These are phyloP conservation scores for Botrytis porri DNA, from an alignment of 2,329 filamentous ascomycete species.

Conservation along the genomic window DNA sequence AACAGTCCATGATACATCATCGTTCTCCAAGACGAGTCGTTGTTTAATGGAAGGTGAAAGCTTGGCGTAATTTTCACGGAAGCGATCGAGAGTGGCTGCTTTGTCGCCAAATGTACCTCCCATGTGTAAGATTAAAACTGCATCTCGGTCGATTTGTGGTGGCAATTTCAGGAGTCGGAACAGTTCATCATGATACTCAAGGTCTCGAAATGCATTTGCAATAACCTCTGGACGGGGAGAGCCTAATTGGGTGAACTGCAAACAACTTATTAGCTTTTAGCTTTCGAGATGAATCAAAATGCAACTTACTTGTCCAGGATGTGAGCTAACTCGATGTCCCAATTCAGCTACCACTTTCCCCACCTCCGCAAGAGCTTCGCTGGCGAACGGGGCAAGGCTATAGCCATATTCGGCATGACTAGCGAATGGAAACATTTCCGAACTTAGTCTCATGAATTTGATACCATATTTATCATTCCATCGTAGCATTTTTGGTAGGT, in stretches of 20 bases:
- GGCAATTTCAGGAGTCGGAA: conserved; percentile 73
- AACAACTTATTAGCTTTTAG: not conserved
- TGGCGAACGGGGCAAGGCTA: conserved; percentile 76
- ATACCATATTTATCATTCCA: conserved; percentile 95
- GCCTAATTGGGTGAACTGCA: conserved; percentile 79
- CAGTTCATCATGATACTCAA: conserved; percentile 87
- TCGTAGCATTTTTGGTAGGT: conserved; percentile 78
- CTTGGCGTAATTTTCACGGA: conserved; percentile 53
- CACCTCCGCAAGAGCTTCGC: conserved; percentile 70
- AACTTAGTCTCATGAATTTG: conserved; percentile 86
- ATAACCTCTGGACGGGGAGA: conserved; percentile 78
- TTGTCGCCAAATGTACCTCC: conserved; percentile 87
- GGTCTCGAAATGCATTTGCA: conserved; percentile 70
- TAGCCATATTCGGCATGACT: conserved; percentile 87
- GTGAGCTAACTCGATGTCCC: conserved; percentile 82
- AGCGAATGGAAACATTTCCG: conserved; percentile 96
- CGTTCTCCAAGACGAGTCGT: conserved; percentile 86
- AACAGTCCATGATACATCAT: conserved; percentile 89
- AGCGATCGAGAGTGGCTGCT: conserved; percentile 46
- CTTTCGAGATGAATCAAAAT: not conserved
- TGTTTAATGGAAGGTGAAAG: conserved; percentile 69
- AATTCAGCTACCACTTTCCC: conserved; percentile 74
- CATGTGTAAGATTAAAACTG: conserved; percentile 93
- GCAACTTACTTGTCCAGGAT: conserved; percentile 68
- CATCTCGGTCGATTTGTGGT: conserved; percentile 75